Evolutionary conservation across 768 basidiomycete species (phyloP).

Genomic region (Cyclocybe aegerita): DNA sequence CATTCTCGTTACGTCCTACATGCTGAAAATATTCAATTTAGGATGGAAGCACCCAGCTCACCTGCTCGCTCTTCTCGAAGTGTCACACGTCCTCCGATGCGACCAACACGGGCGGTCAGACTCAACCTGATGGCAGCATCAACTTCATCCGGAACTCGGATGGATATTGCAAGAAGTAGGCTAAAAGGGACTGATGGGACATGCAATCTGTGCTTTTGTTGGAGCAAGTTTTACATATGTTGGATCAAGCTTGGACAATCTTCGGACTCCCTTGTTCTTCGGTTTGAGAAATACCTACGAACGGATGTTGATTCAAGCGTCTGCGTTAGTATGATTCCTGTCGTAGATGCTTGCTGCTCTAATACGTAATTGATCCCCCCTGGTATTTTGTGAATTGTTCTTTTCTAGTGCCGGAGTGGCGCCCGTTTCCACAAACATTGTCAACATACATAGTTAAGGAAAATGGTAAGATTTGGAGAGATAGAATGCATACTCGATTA

Average conservation of each 20-base stretch:
- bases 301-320: no score
- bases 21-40: constrained; percentile 13
- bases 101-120: constrained; percentile 42
- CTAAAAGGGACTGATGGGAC: background rate
- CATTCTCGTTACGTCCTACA: background rate
- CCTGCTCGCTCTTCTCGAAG: constrained; percentile 38
- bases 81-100: constrained; percentile 38
- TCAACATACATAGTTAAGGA: no score
- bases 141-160: constrained; percentile 41
- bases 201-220: background rate
- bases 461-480: no score
- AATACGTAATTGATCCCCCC: no score
- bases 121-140: constrained; percentile 36
- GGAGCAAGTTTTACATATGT: background rate
- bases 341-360: no score
- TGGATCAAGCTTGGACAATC: background rate
- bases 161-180: constrained; percentile 39
- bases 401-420: no score
- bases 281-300: no score
- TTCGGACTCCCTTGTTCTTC: no score
- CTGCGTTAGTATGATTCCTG: no score
- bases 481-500: no score
- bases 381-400: no score
- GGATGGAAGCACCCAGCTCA: constrained; percentile 42
- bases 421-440: no score